phyloP scores from a whole-genome alignment of 169 alveolate species.

The Plasmodium cynomolgi region DNA sequence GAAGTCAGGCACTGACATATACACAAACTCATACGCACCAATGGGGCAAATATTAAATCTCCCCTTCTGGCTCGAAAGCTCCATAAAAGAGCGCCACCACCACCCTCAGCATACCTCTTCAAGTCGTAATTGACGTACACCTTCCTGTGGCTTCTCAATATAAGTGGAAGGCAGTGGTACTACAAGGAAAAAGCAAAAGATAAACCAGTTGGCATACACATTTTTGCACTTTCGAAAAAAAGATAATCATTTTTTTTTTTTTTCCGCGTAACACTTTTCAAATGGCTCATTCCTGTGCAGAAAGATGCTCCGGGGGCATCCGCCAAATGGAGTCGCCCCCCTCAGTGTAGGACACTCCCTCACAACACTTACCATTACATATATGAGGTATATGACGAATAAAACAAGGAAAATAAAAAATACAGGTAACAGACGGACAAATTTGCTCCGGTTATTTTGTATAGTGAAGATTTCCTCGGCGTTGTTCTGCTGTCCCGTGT shows the following conservation, averaged over 20 bases:
- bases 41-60: neutral
- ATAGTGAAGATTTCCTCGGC: neutral
- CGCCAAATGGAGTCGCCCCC: neutral
- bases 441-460: constrained; percentile 41
- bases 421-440: constrained; percentile 48
- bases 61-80: neutral
- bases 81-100: neutral
- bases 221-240: neutral
- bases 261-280: neutral
- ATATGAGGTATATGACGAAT: constrained; percentile 54
- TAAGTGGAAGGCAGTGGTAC: constrained; percentile 66
- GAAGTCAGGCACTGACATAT: neutral
- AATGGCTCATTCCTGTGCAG: neutral
- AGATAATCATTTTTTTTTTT: neutral
- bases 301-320: neutral
- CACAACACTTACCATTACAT: constrained; percentile 46
- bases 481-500: neutral
- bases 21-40: neutral
- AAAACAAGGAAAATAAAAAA: constrained; percentile 50
- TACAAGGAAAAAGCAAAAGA: constrained; percentile 18
- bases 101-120: constrained; percentile 14
- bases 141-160: constrained; percentile 18
- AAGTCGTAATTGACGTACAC: constrained; percentile 33
- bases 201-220: neutral
- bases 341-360: neutral